Base-by-base conservation (phyloP, 2,329 filamentous ascomycete species). In the Cladosporium sp. region DNA sequence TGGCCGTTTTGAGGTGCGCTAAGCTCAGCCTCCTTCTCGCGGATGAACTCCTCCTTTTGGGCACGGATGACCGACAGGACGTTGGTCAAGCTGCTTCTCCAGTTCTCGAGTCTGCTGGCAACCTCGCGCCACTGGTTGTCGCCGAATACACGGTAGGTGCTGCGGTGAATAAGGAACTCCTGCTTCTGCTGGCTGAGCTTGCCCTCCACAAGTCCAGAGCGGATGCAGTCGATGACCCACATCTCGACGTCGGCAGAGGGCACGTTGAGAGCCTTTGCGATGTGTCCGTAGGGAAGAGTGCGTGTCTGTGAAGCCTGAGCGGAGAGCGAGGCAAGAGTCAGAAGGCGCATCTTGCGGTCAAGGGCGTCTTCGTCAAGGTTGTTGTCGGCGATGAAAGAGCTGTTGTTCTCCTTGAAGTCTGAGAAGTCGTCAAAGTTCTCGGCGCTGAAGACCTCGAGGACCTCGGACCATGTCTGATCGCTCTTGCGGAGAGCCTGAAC, bases 101-200 rank as follows among this genome's bases (percentile, higher is more conserved):
- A 97, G 74, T 91, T 89, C 77, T 96, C 92, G 68, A 99, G 80
- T 61, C 93, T 84, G 62, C 89, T 90, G 60, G 91, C 89, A 55
- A 99, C 88, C 80, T 99, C 93, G 66, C 89, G 86, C 91, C 95
- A 99, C 80, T 99, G 94, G 82, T 95, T 95, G 80, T 96, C 91
- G 66, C 91, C 91, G 70, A 99, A 99, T 56, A 97, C 92, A 61
- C 94, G 88, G 83, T 97, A 97, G 60, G 91, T 96, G 68, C 91
- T 91, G 73, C 94, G 87, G 81, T 99, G 94, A 61, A 99, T 91
- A 55, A 97, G 82, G 82, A 99, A 97, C 62, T 93, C 89, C 73
- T 90, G 85, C 73, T 91, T 91, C 73, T 93, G 83, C 79, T 99
- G 94, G 59, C 89, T 94, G 66, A 99, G 85, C 78, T 96, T 96